Conservation (phyloP, 176 grass and related monocot genomes). For the Cenchrus fungigraminus region DNA sequence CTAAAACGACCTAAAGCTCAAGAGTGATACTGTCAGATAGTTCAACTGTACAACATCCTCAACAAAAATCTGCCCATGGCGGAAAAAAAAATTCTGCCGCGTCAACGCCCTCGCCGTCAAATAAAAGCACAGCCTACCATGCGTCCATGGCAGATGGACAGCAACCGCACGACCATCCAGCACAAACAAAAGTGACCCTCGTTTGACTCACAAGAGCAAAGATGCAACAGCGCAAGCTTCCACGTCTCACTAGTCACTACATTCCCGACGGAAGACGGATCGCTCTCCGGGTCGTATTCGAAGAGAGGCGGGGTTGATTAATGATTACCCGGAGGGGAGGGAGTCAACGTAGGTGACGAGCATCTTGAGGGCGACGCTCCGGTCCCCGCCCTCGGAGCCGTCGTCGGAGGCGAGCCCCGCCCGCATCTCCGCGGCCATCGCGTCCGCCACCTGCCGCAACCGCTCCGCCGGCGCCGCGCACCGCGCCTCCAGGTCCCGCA, state of each 20-base stretch:
- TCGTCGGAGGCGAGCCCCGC: slow-evolving; percentile 61
- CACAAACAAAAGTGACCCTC: not conserved
- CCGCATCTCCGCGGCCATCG: slow-evolving; percentile 82
- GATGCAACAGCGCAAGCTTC: not conserved
- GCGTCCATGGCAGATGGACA: not conserved
- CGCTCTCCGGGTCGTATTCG: not conserved
- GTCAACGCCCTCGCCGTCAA: not conserved
- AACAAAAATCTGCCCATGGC: not conserved
- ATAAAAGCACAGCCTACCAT: not conserved
- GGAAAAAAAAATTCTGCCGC: not conserved
- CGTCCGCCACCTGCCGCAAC: slow-evolving; percentile 75
- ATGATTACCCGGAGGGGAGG: slow-evolving; percentile 74
- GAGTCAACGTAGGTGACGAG: slow-evolving; percentile 85
- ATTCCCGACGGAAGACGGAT: not conserved
- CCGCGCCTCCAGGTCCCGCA: slow-evolving; percentile 53
- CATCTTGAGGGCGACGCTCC: slow-evolving; percentile 61
- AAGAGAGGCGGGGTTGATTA: slow-evolving; percentile 31
- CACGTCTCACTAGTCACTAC: not conserved
- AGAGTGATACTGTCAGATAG: not conserved
- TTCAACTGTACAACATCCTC: not conserved
- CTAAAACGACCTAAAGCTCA: not conserved
- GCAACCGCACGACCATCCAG: not conserved
- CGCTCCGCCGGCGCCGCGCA: slow-evolving; percentile 55
- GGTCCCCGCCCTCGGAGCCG: slow-evolving; percentile 48
- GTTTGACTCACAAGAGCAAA: not conserved